Evolutionary conservation across 352 stramenopile genomes (phyloP), one percentile per base, ranked within the genome.

Genomic region (Phytophthora capsici): DNA sequence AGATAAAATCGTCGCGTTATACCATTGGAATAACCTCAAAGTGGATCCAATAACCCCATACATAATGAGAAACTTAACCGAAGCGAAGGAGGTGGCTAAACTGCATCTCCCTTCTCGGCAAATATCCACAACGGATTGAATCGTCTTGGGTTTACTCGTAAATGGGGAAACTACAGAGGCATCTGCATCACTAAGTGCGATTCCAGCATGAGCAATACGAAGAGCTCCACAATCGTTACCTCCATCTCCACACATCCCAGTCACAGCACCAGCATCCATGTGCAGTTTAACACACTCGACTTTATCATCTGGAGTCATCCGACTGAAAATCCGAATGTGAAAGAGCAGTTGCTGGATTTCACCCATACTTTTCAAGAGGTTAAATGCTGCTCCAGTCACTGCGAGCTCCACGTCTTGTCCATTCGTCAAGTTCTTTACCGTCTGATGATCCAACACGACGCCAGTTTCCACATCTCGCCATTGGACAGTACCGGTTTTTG

Each of bases 161-260:
- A 98, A 97, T 23, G 90, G 89, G 41, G 88, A 86, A 50, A 97
- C 88, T 0, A 96, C 78, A 23, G 78, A 94, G 17, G 91, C 91
- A 46, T 98, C 91, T 1, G 90, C 80, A 56, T 96, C 86, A 46
- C 89, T 97, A 16, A 98, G 74, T n/a, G 93, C 91, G 23, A 98
- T 78, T 37, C 93, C 93, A 23, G 95, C 88, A 75, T 98, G 93
- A 12, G 93, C 93, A 30, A 94, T 89, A 66, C 91, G 93, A 8
- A 98, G 67, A 28, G 91, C 91, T 49, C 93, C 93, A 62, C 90
- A 97, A 57, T 98, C 93, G 64, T 98, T 98, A 14, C 89, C 89
- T 49, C 87, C 87, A 45, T 95, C 87, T 25, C 87, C 87, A 49
- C 84, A 94, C 87, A 95, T 95, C 5, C 82, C 84, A 2, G 82